Conservation (phyloP, 2,329 filamentous ascomycete species). For the Nakataea oryzae region DNA sequence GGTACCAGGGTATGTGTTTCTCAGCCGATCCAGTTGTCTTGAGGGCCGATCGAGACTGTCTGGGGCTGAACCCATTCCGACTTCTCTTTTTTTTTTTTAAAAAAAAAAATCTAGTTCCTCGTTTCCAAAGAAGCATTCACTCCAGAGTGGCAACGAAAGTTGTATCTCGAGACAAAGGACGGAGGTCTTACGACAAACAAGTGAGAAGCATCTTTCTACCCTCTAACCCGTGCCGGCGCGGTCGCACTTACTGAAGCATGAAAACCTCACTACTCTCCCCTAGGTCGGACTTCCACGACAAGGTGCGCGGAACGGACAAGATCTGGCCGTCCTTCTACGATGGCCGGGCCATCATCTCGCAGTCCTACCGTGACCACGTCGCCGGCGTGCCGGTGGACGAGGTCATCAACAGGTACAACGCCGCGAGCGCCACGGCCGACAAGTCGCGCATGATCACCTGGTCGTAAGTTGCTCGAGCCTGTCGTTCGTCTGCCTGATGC, state of each 20-base stretch:
- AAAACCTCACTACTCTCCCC: constrained; percentile 3
- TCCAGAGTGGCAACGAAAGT: constrained; percentile 26
- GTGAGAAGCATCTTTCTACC: constrained; percentile 12
- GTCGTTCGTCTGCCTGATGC: too few species aligned
- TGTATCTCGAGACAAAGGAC: constrained; percentile 28
- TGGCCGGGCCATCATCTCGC: constrained; percentile 27
- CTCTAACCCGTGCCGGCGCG: too few species aligned
- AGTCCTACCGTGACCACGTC: constrained; percentile 27
- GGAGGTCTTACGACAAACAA: constrained; percentile 35
- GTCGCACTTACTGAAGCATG: not conserved
- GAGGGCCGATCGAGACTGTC: not conserved
- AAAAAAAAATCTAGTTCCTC: constrained; percentile 24
- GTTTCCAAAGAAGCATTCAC: constrained; percentile 31
- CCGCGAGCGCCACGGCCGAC: constrained; percentile 20
- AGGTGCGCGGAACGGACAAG: constrained; percentile 28
- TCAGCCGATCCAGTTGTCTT: too few species aligned
- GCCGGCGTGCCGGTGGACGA: constrained; percentile 29
- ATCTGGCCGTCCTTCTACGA: constrained; percentile 28
- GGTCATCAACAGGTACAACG: constrained; percentile 26
- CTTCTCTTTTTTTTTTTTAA: too few species aligned
- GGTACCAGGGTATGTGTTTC: constrained; percentile 22
- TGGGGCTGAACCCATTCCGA: not conserved
- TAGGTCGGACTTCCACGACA: constrained; percentile 31
- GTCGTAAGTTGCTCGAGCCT: constrained; percentile 12
- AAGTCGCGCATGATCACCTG: constrained; percentile 25